Conservation (phyloP, 2,329 filamentous ascomycete species). For the Microdochium nivale region DNA sequence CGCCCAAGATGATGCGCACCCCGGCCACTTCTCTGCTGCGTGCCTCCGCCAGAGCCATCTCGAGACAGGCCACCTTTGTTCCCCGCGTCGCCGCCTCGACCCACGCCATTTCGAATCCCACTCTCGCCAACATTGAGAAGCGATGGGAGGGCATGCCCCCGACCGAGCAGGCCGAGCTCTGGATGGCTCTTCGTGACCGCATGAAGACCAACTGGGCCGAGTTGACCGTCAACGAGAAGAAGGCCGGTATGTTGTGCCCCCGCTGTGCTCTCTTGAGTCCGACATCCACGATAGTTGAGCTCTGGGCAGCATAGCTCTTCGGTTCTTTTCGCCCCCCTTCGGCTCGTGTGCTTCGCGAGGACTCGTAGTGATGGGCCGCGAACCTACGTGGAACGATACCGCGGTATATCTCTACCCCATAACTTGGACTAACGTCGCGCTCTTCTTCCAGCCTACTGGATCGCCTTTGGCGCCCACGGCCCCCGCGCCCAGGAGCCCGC, state of each 20-base stretch:
- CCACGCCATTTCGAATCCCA: slow-evolving; percentile 96
- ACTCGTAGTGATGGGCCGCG: too few species aligned
- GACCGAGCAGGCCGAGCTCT: slow-evolving; percentile 97
- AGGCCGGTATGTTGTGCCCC: slow-evolving; percentile 70
- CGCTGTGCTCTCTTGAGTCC: slow-evolving; percentile 2
- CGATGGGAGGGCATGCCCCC: slow-evolving; percentile 97
- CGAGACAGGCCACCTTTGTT: slow-evolving; percentile 25
- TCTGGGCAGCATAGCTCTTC: too few species aligned
- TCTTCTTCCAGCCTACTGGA: slow-evolving; percentile 87
- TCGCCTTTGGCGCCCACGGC: slow-evolving; percentile 94
- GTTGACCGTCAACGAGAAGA: slow-evolving; percentile 95
- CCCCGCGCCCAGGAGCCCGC: slow-evolving; percentile 77
- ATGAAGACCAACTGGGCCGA: slow-evolving; percentile 99
- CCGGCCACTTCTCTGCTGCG: slow-evolving; percentile 44
- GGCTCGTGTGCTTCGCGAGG: not conserved
- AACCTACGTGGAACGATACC: too few species aligned
- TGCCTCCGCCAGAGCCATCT: slow-evolving; percentile 29
- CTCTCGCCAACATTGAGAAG: slow-evolving; percentile 97
- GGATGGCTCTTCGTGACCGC: slow-evolving; percentile 95
- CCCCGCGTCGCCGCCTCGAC: slow-evolving; percentile 53
- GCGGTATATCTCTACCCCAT: not conserved
- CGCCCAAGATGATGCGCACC: slow-evolving; percentile 44
- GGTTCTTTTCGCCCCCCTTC: not conserved
- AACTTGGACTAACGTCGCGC: slow-evolving; percentile 24
- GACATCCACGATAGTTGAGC: not conserved